A percentile compares a stretch with the other conserved stretches of the same genome.
Evolutionary conservation across 2,329 filamentous ascomycete genomes (phyloP).

Genomic region (Curvularia spicifera): DNA sequence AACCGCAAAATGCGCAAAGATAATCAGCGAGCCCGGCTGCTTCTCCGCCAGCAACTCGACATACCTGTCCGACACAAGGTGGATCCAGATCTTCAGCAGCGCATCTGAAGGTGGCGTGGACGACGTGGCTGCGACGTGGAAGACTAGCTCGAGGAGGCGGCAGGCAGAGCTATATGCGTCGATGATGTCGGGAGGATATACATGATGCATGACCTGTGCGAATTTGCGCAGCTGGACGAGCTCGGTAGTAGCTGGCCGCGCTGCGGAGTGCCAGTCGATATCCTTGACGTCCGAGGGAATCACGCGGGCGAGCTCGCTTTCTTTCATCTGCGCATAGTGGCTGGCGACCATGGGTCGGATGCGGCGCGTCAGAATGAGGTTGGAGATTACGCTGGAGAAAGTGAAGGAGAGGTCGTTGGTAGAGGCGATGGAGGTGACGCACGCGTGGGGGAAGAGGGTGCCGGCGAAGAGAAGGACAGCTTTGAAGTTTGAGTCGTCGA

Average conservation of each 20-base stretch:
- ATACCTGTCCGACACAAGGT: constrained; percentile 33
- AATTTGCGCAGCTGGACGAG: constrained; percentile 36
- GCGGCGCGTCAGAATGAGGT: constrained; percentile 31
- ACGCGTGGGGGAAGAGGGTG: constrained; percentile 34
- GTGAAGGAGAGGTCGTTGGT: constrained; percentile 3
- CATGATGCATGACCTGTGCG: constrained; percentile 29
- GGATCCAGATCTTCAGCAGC: constrained; percentile 38
- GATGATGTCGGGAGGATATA: constrained; percentile 39
- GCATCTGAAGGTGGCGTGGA: constrained; percentile 30
- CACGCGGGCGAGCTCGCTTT: constrained; percentile 24
- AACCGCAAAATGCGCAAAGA: constrained; percentile 48
- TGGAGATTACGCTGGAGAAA: constrained; percentile 33
- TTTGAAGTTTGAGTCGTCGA: constrained; percentile 50
- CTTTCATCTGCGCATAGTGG: constrained; percentile 24
- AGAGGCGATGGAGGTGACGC: constrained; percentile 10
- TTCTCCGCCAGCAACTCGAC: constrained; percentile 37
- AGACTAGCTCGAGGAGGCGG: constrained; percentile 31
- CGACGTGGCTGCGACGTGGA: constrained; percentile 23
- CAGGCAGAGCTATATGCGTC: constrained; percentile 37
- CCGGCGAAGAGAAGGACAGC: constrained; percentile 41
- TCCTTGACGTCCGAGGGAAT: constrained; percentile 32
- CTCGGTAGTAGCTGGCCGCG: constrained; percentile 28
- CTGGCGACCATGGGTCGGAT: constrained; percentile 34
- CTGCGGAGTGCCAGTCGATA: constrained; percentile 23
- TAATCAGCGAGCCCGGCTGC: constrained; percentile 44